These are phyloP conservation scores for Aspergillus sp. DNA, from an alignment of 2,329 filamentous ascomycete genomes.

Conservation along the genomic window DNA sequence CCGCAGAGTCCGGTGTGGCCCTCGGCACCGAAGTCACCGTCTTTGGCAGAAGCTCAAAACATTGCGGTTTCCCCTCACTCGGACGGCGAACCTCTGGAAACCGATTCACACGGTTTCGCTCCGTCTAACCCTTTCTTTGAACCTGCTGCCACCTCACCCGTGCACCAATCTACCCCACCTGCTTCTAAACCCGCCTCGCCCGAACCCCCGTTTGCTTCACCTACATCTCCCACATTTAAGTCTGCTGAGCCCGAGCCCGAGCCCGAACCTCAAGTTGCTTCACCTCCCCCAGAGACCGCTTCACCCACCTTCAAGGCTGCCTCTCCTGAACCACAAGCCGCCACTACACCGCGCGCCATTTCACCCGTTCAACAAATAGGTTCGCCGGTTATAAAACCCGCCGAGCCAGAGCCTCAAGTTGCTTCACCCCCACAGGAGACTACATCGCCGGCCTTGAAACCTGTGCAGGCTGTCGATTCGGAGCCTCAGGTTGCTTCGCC, in stretches of 20 bases:
- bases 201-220: conserved; percentile 6
- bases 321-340: conserved; percentile 8
- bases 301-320: conserved; percentile 11
- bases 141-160: conserved; percentile 7
- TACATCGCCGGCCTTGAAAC: background rate
- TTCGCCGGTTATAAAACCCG: conserved; percentile 1
- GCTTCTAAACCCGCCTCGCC: conserved; percentile 13
- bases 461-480: background rate
- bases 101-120: conserved; percentile 14
- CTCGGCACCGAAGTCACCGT: conserved; percentile 28
- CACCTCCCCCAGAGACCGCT: background rate
- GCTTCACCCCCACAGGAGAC: background rate
- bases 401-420: background rate
- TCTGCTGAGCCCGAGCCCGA: background rate
- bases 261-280: background rate
- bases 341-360: background rate
- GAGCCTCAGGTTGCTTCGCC: background rate
- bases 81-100: conserved; percentile 13
- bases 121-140: conserved; percentile 12
- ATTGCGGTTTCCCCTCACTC: conserved; percentile 24
- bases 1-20: conserved; percentile 25
- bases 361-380: conserved; percentile 8
- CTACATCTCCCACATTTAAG: conserved; percentile 5
- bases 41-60: conserved; percentile 29
- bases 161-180: conserved; percentile 16